Evolutionary conservation across 192 early-diverging fungal genomes (phyloP).

Genomic region (Allomyces arbusculus): DNA sequence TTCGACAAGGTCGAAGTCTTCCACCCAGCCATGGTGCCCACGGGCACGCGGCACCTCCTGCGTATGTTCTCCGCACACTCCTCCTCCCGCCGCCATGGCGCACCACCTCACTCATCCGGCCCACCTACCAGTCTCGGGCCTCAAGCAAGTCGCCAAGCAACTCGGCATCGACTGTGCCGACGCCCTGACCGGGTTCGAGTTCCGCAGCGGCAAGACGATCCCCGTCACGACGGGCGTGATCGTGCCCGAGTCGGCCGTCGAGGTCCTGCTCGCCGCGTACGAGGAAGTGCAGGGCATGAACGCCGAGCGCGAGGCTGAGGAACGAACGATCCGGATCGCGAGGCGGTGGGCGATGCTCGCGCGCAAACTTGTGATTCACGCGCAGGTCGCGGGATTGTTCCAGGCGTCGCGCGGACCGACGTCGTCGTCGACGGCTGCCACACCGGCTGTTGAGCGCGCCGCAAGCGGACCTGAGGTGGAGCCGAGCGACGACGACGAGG

Average conservation of each 20-base stretch:
- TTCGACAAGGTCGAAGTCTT: background rate
- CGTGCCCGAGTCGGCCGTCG: background rate
- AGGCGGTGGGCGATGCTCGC: background rate
- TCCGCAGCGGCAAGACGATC: background rate
- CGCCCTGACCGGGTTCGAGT: background rate
- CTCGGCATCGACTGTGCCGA: background rate
- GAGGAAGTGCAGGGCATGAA: background rate
- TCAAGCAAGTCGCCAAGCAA: background rate
- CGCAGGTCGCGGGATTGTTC: background rate
- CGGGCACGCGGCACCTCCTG: background rate
- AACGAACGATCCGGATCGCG: background rate
- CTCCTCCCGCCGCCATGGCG: background rate
- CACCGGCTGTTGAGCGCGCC: too few species aligned
- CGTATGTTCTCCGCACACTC: background rate
- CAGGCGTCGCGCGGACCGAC: too few species aligned
- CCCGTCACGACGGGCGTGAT: background rate
- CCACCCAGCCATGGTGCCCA: background rate
- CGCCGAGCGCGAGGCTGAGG: background rate
- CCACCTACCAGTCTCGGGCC: background rate
- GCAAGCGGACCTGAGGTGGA: too few species aligned
- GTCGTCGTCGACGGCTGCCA: too few species aligned
- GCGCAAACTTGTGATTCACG: background rate
- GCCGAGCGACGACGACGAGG: too few species aligned
- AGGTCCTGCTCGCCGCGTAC: background rate
- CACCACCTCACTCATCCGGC: background rate